Base-by-base conservation (phyloP, 2,329 filamentous ascomycete genomes). In the Diplodia corticola region DNA sequence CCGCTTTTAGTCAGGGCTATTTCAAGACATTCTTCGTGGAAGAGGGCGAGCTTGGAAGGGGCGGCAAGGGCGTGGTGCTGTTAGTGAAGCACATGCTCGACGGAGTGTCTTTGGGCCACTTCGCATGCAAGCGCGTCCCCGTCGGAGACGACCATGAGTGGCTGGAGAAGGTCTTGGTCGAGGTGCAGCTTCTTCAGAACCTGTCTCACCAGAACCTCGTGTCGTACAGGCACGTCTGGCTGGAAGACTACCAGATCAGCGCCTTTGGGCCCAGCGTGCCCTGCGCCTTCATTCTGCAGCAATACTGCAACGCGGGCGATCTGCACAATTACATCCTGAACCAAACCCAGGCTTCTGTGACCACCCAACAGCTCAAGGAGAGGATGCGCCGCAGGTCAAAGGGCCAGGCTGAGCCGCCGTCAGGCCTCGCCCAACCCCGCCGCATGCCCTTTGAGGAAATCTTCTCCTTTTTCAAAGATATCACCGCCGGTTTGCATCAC, bases 191-290 rank as follows among this genome's bases (percentile, higher is more conserved):
- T 26, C 85, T 99, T 26, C 93, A 96, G 72, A 91, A 92, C 72
- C 86, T 99, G 4, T 95, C 92, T 0, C 95, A 99, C 74, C 91
- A 93, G 66, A 99, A 99, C 69, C 83, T 99, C 9, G 95, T 99
- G 0, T 96, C 93, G 0, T 99, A 99, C 76, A 90, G 94, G 6
- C 95, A 98, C 79, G 95, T 97, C 35, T 99, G 95, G 95, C 84
- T 99, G 17, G 94, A 99, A 77, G 91, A 97, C 76, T 89, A 90
- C 63, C 87, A 90, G 70, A 86, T 96, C 63, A 94, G 86, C 69
- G 89, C 72, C 6, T 99, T 99, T 76, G 91, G 93, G 0, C 95
- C 96, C 0, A 92, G 88, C 64, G 93, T 99, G 0, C 93, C 93
- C 12, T 98, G 94, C 73, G 93, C 94, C 4, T 99, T 97, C 76